Evolutionary conservation across 257 asterid genomes (phyloP).

Genomic region (Ehretia macrophylla): DNA sequence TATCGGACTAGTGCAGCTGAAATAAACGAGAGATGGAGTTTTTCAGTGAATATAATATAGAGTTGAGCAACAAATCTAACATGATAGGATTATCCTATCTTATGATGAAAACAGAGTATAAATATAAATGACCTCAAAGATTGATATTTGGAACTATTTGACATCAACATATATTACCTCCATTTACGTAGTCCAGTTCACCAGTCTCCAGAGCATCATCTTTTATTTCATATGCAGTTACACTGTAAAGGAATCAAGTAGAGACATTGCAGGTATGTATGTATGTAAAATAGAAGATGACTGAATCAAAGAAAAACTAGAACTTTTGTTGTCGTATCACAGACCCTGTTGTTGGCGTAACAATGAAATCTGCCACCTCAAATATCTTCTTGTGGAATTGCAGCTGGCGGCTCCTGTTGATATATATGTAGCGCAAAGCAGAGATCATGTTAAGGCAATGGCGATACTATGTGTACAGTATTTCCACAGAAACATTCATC

Average conservation of each 20-base stretch:
- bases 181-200: slow-evolving; percentile 89
- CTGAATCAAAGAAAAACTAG: not conserved
- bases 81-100: too few species aligned
- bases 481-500: too few species aligned
- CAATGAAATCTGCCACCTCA: slow-evolving; percentile 69
- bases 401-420: slow-evolving; percentile 59
- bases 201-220: slow-evolving; percentile 66
- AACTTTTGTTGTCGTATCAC: too few species aligned
- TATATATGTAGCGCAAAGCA: not conserved
- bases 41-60: not conserved
- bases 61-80: not conserved
- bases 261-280: too few species aligned
- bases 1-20: slow-evolving; percentile 90
- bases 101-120: too few species aligned
- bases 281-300: too few species aligned
- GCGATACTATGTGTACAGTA: too few species aligned
- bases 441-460: not conserved
- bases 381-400: slow-evolving; percentile 66
- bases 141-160: not conserved
- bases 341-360: slow-evolving; percentile 91
- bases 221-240: slow-evolving; percentile 66
- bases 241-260: slow-evolving; percentile 31
- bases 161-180: slow-evolving; percentile 46
- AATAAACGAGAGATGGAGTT: not conserved
- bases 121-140: too few species aligned